Evolutionary conservation across 352 stramenopile species (phyloP).

Genomic region (Phytophthora agathidicida): DNA sequence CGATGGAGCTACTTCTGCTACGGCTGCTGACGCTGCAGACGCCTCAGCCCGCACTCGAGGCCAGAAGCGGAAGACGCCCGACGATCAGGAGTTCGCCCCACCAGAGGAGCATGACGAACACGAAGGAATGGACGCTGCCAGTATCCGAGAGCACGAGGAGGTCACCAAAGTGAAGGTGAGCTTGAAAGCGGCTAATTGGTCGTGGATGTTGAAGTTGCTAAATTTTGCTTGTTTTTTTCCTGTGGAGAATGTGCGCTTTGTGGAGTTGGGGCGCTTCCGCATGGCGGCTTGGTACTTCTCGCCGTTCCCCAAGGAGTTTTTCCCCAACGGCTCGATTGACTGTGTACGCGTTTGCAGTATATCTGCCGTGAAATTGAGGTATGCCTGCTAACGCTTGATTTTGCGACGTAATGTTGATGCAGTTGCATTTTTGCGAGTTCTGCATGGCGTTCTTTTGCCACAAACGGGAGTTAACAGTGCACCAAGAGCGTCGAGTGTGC

Average conservation of each 20-base stretch:
- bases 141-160: slow-evolving; percentile 97
- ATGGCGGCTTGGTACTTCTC: slow-evolving; percentile 98
- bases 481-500: slow-evolving; percentile 72
- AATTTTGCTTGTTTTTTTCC: not conserved
- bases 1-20: not conserved
- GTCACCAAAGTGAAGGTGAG: slow-evolving; percentile 95
- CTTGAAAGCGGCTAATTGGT: not conserved
- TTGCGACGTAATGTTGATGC: not conserved
- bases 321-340: slow-evolving; percentile 85
- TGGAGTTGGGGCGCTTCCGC: slow-evolving; percentile 94
- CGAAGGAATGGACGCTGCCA: slow-evolving; percentile 97
- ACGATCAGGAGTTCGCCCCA: slow-evolving; percentile 81
- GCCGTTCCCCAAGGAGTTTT: slow-evolving; percentile 96
- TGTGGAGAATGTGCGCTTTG: slow-evolving; percentile 93
- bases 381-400: not conserved
- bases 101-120: slow-evolving; percentile 96
- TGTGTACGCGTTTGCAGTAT: slow-evolving; percentile 53
- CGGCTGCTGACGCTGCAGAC: slow-evolving; percentile 21
- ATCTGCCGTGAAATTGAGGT: not conserved
- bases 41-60: slow-evolving; percentile 55
- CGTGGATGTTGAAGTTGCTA: slow-evolving; percentile 4
- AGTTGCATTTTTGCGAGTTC: slow-evolving; percentile 92
- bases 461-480: slow-evolving; percentile 70
- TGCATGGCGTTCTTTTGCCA: slow-evolving; percentile 89
- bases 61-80: slow-evolving; percentile 78